These are phyloP conservation scores for Sporothrix mexicana DNA, from an alignment of 2,329 filamentous ascomycete genomes.

Conservation along the genomic window DNA sequence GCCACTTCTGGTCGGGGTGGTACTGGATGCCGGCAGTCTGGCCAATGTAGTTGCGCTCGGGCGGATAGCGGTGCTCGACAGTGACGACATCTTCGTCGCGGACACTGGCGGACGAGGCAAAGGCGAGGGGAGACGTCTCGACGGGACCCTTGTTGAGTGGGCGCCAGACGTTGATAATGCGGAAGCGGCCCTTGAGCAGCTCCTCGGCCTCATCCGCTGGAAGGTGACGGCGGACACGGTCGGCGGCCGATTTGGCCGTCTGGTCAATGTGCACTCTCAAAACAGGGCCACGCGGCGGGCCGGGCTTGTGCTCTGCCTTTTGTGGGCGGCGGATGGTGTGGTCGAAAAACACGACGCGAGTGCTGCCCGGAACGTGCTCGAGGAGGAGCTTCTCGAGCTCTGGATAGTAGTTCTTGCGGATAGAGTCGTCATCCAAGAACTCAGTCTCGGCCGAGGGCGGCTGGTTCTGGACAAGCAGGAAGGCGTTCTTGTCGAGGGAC, in stretches of 20 bases:
- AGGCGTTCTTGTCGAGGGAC: constrained; percentile 60
- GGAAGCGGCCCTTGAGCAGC: constrained; percentile 71
- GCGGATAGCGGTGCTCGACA: constrained; percentile 74
- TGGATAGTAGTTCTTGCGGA: constrained; percentile 78
- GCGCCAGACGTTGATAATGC: constrained; percentile 89
- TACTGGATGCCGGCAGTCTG: constrained; percentile 74
- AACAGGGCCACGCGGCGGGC: constrained; percentile 65
- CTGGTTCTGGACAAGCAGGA: constrained; percentile 67
- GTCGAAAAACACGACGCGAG: constrained; percentile 78
- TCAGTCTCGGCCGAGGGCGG: constrained; percentile 61
- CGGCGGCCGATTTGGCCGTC: constrained; percentile 67
- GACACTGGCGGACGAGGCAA: constrained; percentile 69
- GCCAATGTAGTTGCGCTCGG: constrained; percentile 63
- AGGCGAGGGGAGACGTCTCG: constrained; percentile 70
- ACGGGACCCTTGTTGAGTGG: constrained; percentile 65
- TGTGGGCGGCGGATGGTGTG: constrained; percentile 79
- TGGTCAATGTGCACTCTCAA: constrained; percentile 82
- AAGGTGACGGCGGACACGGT: constrained; percentile 72
- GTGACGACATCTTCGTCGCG: constrained; percentile 68
- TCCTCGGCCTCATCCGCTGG: constrained; percentile 67
- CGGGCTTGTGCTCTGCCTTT: constrained; percentile 55
- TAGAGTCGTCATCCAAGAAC: constrained; percentile 72
- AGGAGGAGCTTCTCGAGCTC: constrained; percentile 78
- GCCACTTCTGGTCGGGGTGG: constrained; percentile 70
- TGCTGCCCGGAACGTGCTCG: constrained; percentile 67